Conservation (phyloP, 192 early-diverging fungal species). For the Backusella sp. region DNA sequence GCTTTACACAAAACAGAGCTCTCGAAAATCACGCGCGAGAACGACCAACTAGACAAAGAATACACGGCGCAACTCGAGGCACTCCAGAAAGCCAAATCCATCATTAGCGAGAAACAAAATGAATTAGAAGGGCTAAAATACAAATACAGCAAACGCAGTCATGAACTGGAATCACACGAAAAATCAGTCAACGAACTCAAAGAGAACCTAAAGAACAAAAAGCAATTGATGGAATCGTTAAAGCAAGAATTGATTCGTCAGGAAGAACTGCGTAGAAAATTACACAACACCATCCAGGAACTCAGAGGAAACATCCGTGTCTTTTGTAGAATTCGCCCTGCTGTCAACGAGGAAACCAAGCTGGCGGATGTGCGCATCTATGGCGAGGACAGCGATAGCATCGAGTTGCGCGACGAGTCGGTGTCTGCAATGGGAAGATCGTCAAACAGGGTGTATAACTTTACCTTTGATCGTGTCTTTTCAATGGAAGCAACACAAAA, state of each 20-base stretch:
- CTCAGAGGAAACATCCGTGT: slow-evolving; percentile 97
- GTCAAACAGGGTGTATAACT: slow-evolving; percentile 62
- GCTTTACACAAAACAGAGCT: not conserved
- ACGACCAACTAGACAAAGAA: not conserved
- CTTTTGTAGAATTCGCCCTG: slow-evolving; percentile 91
- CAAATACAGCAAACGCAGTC: slow-evolving; percentile 9
- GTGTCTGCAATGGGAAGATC: slow-evolving; percentile 27
- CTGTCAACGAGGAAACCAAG: slow-evolving; percentile 34
- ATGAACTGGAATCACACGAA: slow-evolving; percentile 7
- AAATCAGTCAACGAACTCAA: not conserved
- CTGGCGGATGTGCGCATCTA: slow-evolving; percentile 44
- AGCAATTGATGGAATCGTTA: slow-evolving; percentile 4
- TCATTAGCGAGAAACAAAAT: not conserved
- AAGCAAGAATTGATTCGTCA: slow-evolving; percentile 54
- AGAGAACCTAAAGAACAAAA: not conserved
- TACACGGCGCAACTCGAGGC: not conserved
- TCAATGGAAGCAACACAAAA: slow-evolving; percentile 63
- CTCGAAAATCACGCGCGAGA: not conserved
- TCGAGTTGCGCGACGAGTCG: slow-evolving; percentile 69
- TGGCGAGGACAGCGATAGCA: slow-evolving; percentile 63
- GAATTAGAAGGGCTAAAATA: not conserved
- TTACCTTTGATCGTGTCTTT: slow-evolving; percentile 89
- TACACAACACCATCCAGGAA: slow-evolving; percentile 94
- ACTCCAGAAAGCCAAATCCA: not conserved
- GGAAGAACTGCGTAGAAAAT: slow-evolving; percentile 73